Conservation (phyloP, 305 asterid species). For the Ajuga reptans region DNA sequence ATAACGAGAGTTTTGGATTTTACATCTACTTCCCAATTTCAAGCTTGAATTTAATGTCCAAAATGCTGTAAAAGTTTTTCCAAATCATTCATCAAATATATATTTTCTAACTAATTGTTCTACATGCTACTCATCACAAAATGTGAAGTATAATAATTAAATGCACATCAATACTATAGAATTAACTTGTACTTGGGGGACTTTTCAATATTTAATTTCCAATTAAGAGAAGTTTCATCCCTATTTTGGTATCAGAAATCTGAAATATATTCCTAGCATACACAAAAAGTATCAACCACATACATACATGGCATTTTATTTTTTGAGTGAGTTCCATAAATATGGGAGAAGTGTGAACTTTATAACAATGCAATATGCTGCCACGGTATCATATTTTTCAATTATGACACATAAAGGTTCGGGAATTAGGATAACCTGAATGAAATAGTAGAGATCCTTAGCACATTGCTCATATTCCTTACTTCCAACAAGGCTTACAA, state of each 20-base stretch:
- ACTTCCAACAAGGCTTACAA: conserved; percentile 83
- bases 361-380: not conserved
- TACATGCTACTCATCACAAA: not conserved
- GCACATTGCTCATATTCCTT: conserved; percentile 89
- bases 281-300: not conserved
- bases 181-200: not conserved
- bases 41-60: not conserved
- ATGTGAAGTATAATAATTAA: not conserved
- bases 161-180: not conserved
- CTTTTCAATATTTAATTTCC: not conserved
- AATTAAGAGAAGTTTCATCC: not conserved
- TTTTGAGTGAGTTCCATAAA: not conserved
- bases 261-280: not conserved
- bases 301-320: not conserved
- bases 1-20: too few species aligned
- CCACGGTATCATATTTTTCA: not conserved
- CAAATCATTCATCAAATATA: not conserved
- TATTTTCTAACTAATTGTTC: not conserved
- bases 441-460: conserved; percentile 83
- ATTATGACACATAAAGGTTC: not conserved
- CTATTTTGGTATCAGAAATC: not conserved
- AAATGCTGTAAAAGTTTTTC: not conserved
- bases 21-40: not conserved
- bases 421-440: conserved; percentile 59
- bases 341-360: not conserved